Base-by-base conservation (phyloP, 116 monocot genomes). In the Dioscorea cayenensis region DNA sequence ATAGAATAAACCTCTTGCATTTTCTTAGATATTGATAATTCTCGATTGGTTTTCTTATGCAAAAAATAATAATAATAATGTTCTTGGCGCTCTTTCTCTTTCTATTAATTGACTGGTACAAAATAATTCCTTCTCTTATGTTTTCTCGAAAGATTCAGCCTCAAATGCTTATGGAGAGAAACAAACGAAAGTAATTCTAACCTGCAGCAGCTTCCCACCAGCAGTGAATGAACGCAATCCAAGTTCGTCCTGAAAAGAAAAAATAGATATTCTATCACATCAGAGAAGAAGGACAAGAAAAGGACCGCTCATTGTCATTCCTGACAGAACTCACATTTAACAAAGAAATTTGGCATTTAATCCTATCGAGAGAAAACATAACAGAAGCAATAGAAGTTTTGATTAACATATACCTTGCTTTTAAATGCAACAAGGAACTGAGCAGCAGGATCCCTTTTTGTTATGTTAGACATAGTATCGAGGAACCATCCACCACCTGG, bases 151-250 rank as follows among this genome's bases (percentile, higher is more conserved):
- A 32, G 2, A 32, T 32, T 32, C 32, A 32, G 32, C 32, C 32
- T 32, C 32, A 32, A 4, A 32, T 32, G 32, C 32, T 32, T 32
- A 3, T 2, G 63, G 19, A 37, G 6, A 25, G 2, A 36, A 36
- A 29, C 3, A 68, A 60, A 70, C 27, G 18, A 22, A 22, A 20
- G 4, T 17, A 59, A 43, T 37, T 65, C 58, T 66, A 35, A 99
- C 97, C 94, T 99, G 97, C 73, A 99, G 76, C 38, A 99, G 75
- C 77, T 99, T 92, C 63, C 97, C 97, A 71, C 97, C 97, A 80
- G 97, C 79, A 60, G 83, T 73, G 75, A 99, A 88, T 71, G 97
- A 93, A 12, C 91, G 88, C 77, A 99, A 69, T 72, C 94, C 97
- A 23, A 99, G 62, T 3, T 72, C 76, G 55, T 90, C 97, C 97